phyloP scores from a whole-genome alignment of 116 monocot species.

The Phalaenopsis hybrid region DNA sequence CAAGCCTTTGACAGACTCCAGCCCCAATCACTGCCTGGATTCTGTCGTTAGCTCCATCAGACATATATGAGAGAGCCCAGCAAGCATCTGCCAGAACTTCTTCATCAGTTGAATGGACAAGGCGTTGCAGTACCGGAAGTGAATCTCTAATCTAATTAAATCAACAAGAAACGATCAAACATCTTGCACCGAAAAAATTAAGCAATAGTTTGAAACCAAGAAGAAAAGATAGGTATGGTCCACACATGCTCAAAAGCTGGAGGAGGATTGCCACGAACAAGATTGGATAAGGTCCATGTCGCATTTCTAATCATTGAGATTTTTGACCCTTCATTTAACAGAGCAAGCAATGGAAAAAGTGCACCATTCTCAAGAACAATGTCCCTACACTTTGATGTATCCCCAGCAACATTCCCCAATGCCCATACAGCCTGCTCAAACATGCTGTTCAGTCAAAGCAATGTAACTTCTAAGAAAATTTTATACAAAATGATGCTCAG shows the following conservation, averaged over 20 bases:
- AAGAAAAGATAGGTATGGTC: background rate
- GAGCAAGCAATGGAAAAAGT: slow-evolving; percentile 36
- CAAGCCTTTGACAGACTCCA: slow-evolving; percentile 46
- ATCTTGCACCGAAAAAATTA: background rate
- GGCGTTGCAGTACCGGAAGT: slow-evolving; percentile 30
- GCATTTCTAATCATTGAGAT: slow-evolving; percentile 61
- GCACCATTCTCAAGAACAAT: slow-evolving; percentile 54
- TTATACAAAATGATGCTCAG: background rate
- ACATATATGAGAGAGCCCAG: slow-evolving; percentile 53
- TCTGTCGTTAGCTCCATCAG: slow-evolving; percentile 34
- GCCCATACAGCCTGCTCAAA: slow-evolving; percentile 62
- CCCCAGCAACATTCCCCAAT: slow-evolving; percentile 68
- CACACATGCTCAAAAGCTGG: slow-evolving; percentile 31
- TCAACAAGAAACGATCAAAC: background rate
- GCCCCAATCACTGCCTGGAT: slow-evolving; percentile 53
- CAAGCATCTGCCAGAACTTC: slow-evolving; percentile 56
- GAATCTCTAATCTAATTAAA: slow-evolving; percentile 41
- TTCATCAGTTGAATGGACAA: slow-evolving; percentile 54
- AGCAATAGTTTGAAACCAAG: background rate
- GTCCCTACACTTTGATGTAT: slow-evolving; percentile 47
- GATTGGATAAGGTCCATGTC: slow-evolving; percentile 56
- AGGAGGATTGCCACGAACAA: slow-evolving; percentile 43
- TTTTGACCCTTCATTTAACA: slow-evolving; percentile 44
- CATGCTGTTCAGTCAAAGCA: background rate
- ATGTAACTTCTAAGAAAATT: background rate